phyloP scores from a whole-genome alignment of 2,329 filamentous ascomycete genomes.

The Verticillium zaregamsianum region DNA sequence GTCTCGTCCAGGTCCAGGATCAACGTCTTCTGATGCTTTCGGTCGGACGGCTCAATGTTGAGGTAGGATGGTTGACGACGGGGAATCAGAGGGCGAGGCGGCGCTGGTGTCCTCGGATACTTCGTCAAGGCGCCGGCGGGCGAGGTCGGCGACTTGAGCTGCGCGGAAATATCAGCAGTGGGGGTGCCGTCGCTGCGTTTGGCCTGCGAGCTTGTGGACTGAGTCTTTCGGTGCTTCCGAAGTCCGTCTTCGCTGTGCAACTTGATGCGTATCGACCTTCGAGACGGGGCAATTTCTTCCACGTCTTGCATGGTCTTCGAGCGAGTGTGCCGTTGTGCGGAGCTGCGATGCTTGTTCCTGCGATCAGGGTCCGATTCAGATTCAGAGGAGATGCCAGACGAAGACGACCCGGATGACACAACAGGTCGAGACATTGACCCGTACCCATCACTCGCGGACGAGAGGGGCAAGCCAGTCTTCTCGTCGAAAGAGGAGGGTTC shows the following conservation, averaged over 20 bases:
- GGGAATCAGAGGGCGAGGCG: conserved; percentile 85
- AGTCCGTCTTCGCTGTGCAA: conserved; percentile 76
- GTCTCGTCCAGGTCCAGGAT: conserved; percentile 97
- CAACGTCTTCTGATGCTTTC: conserved; percentile 78
- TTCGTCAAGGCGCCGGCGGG: conserved; percentile 73
- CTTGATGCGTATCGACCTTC: conserved; percentile 87
- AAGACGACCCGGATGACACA: conserved; percentile 46
- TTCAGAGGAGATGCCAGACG: conserved; percentile 67
- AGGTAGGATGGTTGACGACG: conserved; percentile 86
- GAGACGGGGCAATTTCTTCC: conserved; percentile 63
- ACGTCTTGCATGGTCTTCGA: conserved; percentile 56
- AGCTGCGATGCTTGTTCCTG: conserved; percentile 22
- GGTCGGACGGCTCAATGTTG: conserved; percentile 47
- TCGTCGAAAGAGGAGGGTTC: conserved; percentile 26
- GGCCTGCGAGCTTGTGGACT: conserved; percentile 41
- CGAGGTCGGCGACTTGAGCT: conserved; percentile 91
- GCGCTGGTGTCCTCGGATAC: conserved; percentile 85
- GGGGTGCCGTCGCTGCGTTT: conserved; percentile 32
- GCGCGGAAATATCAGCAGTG: conserved; percentile 61
- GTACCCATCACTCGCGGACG: conserved; percentile 6
- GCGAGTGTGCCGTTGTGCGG: conserved; percentile 48
- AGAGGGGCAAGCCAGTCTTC: conserved; percentile 17
- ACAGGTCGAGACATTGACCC: conserved; percentile 8
- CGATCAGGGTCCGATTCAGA: conserved; percentile 57
- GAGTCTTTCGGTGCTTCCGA: conserved; percentile 65